Evolutionary conservation across 2,329 filamentous ascomycete genomes (phyloP), one percentile per base, ranked within the genome.

Genomic region (Cercospora sp.): DNA sequence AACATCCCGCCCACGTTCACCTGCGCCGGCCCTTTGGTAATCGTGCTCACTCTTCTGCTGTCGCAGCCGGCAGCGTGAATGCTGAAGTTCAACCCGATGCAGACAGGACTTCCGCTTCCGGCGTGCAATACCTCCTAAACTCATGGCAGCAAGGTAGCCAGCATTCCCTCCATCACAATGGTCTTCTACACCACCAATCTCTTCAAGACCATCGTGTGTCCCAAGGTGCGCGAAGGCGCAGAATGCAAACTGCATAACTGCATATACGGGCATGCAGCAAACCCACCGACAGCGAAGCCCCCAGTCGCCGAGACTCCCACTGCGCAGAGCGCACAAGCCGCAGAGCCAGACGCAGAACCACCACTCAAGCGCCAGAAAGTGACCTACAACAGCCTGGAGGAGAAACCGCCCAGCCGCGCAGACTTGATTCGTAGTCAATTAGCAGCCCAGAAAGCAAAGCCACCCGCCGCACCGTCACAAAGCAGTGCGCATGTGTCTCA

Each of bases 241-340:
- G 70, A 77, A 67, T 90, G 87, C 77, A 73, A 77, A 31, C 78
- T 89, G 12, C 79, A 84, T 13, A 83, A 83, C 69, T 90, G 87
- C 78, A 83, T 89, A 20, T 90, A 89, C 77, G 81, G 79, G 12
- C 87, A 90, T 77, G 23, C 42, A 31, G 13, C 60, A 63, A 30
- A 62, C 20, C 13, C 13, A 18, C 6, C 20, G 39, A 30, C 48
- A 42, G 45, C 36, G 39, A 10, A 51, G 26, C n/a, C 64, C 10
- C 30, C 33, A 23, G 58, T 31, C 23, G 45, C 31, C 18, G 28
- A 33, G 13, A 48, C 16, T 13, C 48, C 59, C 8, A 13, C 48
- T 20, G 62, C 64, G 23, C 23, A 64, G 59, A 45, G 42, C 39
- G 48, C 60, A 5, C 59, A 51, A 36, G 18, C 67, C 28, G 58